Percentiles rank a stretch among this genome's conserved stretches.
These are phyloP conservation scores for Nothophoma quercina DNA, from an alignment of 2,329 filamentous ascomycete genomes.

Conservation along the genomic window DNA sequence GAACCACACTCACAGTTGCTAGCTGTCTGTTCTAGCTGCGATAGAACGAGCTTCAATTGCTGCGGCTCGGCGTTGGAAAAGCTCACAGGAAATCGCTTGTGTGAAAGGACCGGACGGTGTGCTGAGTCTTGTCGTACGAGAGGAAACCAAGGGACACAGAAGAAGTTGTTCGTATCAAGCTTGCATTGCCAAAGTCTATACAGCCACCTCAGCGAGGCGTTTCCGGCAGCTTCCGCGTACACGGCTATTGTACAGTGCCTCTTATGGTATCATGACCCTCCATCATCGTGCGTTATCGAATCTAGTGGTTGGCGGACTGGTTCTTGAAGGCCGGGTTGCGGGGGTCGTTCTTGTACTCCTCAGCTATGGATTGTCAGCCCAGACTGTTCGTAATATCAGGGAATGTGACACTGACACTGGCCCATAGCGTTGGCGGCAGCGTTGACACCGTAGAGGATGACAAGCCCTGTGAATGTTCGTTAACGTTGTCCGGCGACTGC, in stretches of 20 bases:
- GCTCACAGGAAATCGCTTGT: background rate
- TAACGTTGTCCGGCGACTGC: slow-evolving; percentile 19
- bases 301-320: slow-evolving; percentile 42
- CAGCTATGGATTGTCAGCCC: slow-evolving; percentile 64
- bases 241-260: slow-evolving; percentile 49
- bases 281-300: slow-evolving; percentile 20
- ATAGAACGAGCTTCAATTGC: no score
- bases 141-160: background rate
- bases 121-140: no score
- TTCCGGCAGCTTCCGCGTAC: slow-evolving; percentile 23
- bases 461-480: slow-evolving; percentile 65
- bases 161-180: slow-evolving; percentile 19
- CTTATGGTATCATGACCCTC: slow-evolving; percentile 27
- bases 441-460: slow-evolving; percentile 94
- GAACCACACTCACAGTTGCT: no score
- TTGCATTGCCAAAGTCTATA: slow-evolving; percentile 43
- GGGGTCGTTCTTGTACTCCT: slow-evolving; percentile 97
- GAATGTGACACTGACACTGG: slow-evolving; percentile 68
- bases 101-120: background rate
- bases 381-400: background rate
- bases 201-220: slow-evolving; percentile 34
- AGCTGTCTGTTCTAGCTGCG: no score
- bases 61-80: no score
- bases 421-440: slow-evolving; percentile 78
- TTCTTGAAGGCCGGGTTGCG: slow-evolving; percentile 71